phyloP scores from a whole-genome alignment of 2,329 filamentous ascomycete genomes.

The Botrytis fabae region DNA sequence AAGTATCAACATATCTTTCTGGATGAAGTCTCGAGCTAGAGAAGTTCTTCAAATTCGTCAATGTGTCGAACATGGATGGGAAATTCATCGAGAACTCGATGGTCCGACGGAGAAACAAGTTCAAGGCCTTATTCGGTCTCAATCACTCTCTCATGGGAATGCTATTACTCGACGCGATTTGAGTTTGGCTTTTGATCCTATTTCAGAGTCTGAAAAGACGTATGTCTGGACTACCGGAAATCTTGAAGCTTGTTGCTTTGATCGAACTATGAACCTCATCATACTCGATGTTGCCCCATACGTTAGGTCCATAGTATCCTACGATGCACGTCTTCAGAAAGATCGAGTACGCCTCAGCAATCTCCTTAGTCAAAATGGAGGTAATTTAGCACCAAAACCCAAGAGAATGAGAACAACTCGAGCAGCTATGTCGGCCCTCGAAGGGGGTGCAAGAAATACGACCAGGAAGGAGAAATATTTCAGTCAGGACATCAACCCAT shows the following conservation, averaged over 20 bases:
- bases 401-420: slow-evolving; percentile 71
- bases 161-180: slow-evolving; percentile 53
- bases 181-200: slow-evolving; percentile 60
- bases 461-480: slow-evolving; percentile 76
- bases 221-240: slow-evolving; percentile 40
- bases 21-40: slow-evolving; percentile 36
- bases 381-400: slow-evolving; percentile 46
- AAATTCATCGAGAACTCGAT: slow-evolving; percentile 32
- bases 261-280: slow-evolving; percentile 66
- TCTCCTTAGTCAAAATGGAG: slow-evolving; percentile 59
- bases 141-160: slow-evolving; percentile 22
- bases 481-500: slow-evolving; percentile 57
- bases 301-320: slow-evolving; percentile 79
- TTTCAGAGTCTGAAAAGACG: slow-evolving; percentile 53
- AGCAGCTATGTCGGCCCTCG: slow-evolving; percentile 72
- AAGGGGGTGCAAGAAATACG: slow-evolving; percentile 67
- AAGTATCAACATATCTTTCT: slow-evolving; percentile 35
- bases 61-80: slow-evolving; percentile 30
- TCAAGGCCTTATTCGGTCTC: slow-evolving; percentile 32
- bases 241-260: slow-evolving; percentile 73
- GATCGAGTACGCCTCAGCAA: slow-evolving; percentile 64
- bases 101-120: slow-evolving; percentile 32
- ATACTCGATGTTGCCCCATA: slow-evolving; percentile 82
- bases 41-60: slow-evolving; percentile 37
- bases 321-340: slow-evolving; percentile 69